Conservation (phyloP, 805 yeast species). For the Candida ipomoeae region DNA sequence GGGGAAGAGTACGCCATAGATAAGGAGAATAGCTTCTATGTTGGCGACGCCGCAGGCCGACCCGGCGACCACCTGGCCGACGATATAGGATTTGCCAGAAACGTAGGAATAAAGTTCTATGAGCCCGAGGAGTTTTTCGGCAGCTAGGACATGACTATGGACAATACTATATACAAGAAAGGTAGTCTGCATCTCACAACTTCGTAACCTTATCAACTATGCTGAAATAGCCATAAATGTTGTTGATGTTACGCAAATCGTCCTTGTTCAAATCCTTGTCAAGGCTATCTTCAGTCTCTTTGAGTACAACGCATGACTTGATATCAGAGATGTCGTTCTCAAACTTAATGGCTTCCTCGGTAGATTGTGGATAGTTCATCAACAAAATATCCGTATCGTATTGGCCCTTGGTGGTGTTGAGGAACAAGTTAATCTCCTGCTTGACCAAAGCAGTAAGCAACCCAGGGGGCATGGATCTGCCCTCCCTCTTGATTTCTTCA, state of each 20-base stretch:
- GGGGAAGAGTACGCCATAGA: constrained; percentile 31
- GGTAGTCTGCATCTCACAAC: background rate
- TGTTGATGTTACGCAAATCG: constrained; percentile 29
- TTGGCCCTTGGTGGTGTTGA: constrained; percentile 37
- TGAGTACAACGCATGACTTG: constrained; percentile 33
- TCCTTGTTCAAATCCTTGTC: constrained; percentile 17
- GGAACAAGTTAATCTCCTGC: constrained; percentile 29
- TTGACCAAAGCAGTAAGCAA: constrained; percentile 48
- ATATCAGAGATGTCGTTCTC: constrained; percentile 63
- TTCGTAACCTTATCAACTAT: constrained; percentile 51
- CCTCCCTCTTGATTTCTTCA: constrained; percentile 34
- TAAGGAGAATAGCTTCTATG: constrained; percentile 50
- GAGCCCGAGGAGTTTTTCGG: constrained; percentile 69
- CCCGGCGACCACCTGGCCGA: constrained; percentile 71
- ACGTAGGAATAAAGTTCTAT: constrained; percentile 47
- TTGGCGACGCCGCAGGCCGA: constrained; percentile 98
- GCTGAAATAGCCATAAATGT: constrained; percentile 58
- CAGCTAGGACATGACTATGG: background rate
- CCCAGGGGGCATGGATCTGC: constrained; percentile 39
- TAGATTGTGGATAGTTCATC: constrained; percentile 55
- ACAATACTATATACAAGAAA: constrained; percentile 2
- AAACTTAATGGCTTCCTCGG: constrained; percentile 66
- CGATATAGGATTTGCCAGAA: constrained; percentile 65
- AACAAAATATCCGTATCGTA: constrained; percentile 47
- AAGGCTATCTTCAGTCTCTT: constrained; percentile 26